Evolutionary conservation across 306 rosid genomes (phyloP), one percentile per base, ranked within the genome.

Genomic region (Casuarina cunninghamiana): DNA sequence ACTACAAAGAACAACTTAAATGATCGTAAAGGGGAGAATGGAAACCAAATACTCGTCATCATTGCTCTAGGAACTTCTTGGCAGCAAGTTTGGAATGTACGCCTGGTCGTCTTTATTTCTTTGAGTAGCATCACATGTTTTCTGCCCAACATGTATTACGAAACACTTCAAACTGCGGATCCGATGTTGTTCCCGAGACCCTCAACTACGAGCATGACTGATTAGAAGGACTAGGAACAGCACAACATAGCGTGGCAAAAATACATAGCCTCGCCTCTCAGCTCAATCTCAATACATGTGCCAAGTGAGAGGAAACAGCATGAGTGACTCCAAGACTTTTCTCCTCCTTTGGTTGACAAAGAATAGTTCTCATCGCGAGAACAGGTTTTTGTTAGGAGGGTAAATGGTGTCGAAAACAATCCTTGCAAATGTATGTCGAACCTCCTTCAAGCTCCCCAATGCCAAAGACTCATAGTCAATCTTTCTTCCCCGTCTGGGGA

Each of bases 371-470:
- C 62, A 71, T 15, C 10, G 10, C 49, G 12, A 50, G 10, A 50
- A 49, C 10, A 10, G 58, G 75, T 80, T 80, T 54, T 11, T 35
- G 37, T 71, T 77, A 60, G 39, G 63, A 60, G 84, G 84, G 71
- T 71, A 80, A 43, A 84, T 69, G 7, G 87, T 84, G 46, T 84
- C 62, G 13, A 80, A 45, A 69, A 84, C 84, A 44, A 84, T 72
- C 39, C 82, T 69, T 19, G 87, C 87, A 80, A 84, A 84, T 58
- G 63, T 35, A 50, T 77, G 82, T 63, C 63, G 84, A 61, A 84
- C 77, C 80, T 77, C 87, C 41, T 76, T 63, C 84, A 77, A 69
- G 80, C 42, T 42, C 19, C 87, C 87, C 70, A 39, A 61, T 39
- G 82, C 80, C 82, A 80, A 62, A 35, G 74, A 76, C 2, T 80